Evolutionary conservation across 305 asterid species (phyloP).

Genomic region (Fraxinus sp.): DNA sequence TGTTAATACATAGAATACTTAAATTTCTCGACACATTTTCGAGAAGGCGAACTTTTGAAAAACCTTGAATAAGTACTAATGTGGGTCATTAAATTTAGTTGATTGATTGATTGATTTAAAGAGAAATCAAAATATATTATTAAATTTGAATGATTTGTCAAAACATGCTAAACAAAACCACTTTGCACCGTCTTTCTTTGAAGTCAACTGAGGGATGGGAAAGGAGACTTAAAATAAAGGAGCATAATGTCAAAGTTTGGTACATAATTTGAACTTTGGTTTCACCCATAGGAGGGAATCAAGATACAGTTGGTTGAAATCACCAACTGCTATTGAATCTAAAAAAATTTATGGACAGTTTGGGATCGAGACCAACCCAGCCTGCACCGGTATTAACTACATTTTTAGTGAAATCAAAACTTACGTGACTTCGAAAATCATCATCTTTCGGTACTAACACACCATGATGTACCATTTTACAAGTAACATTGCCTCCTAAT

Average conservation of each 20-base stretch:
- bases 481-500: background rate
- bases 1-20: background rate
- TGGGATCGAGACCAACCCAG: background rate
- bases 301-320: constrained; percentile 33
- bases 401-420: background rate
- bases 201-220: constrained; percentile 26
- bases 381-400: background rate
- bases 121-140: background rate
- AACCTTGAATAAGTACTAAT: background rate
- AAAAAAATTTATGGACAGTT: background rate
- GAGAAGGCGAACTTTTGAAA: background rate
- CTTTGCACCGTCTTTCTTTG: background rate
- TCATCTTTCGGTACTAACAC: background rate
- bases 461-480: background rate
- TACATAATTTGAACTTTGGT: constrained; percentile 28
- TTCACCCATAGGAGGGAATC: constrained; percentile 14
- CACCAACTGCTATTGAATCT: constrained; percentile 5
- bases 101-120: background rate
- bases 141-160: background rate
- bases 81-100: background rate
- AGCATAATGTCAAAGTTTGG: constrained; percentile 42
- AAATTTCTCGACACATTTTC: background rate
- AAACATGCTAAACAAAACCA: background rate
- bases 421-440: background rate
- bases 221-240: constrained; percentile 7